Evolutionary conservation across 176 grass and related monocot species (phyloP), one percentile per base, ranked within the genome.

Genomic region (Musa beccarii): DNA sequence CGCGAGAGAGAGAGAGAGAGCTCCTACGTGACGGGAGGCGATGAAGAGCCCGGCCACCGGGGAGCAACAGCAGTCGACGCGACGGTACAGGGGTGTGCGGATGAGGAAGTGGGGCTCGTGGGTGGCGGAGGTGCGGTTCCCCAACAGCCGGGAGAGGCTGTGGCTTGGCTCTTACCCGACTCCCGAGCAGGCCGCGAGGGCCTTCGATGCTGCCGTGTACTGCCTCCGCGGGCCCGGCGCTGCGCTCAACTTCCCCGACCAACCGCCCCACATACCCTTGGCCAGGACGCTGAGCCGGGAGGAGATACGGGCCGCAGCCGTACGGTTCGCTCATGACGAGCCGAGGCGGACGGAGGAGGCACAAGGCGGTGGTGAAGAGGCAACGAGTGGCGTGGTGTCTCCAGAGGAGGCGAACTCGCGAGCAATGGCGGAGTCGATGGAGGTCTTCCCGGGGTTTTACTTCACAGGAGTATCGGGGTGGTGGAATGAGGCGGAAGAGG

Each of bases 91-190:
- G 25, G 73, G 73, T 0, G 73, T 75, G 10, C 22, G 53, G 15
- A 6, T 19, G 73, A 3, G 73, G 73, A 56, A 54, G 24, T 75
- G 73, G 53, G 73, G 73, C 25, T 8, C 53, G 73, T 75, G 73
- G 73, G 73, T 75, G 73, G 53, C 53, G 54, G 73, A 61, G 73
- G 53, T 75, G 22, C 53, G 73, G 53, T 43, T 75, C 20, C 73
- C 54, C 73, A 56, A 59, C 73, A 75, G 53, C 53, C 73, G 73
- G 73, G 54, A 75, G 73, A 22, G 73, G 9, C 24, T 75, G 8
- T 59, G 73, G 73, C 73, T 75, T 24, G 73, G 73, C 25, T 75
- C 73, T 2, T 75, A 49, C 54, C 13, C 24, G 15, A 56, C 25
- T 6, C 51, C 24, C 5, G 73, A 75, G 73, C 13, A 75, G 26